Evolutionary conservation across 2,329 filamentous ascomycete species (phyloP).

Genomic region (Ophiostoma sp.): DNA sequence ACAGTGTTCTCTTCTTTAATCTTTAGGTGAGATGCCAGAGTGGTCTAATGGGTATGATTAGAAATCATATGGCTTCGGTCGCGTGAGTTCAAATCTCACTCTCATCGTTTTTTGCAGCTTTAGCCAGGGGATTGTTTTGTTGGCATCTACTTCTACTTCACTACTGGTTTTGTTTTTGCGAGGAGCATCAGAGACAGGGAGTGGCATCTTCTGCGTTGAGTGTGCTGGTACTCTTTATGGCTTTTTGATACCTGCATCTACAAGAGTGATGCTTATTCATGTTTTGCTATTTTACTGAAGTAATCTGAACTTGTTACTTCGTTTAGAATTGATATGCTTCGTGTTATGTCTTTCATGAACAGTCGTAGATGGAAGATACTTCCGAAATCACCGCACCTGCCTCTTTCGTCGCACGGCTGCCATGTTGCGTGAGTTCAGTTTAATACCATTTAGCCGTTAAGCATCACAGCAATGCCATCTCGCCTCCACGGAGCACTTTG

Average conservation of each 20-base stretch:
- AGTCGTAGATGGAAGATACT: no score
- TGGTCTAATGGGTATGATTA: constrained; percentile 17
- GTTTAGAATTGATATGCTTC: not conserved
- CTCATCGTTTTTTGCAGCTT: not conserved
- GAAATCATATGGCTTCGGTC: constrained; percentile 16
- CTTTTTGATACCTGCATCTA: not conserved
- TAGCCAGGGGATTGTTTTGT: no score
- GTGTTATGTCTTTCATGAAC: not conserved
- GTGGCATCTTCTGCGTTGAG: not conserved
- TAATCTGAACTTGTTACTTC: no score
- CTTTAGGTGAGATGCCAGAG: constrained; percentile 15
- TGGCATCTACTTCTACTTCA: not conserved
- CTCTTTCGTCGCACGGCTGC: not conserved
- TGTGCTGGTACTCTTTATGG: no score
- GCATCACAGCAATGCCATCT: not conserved
- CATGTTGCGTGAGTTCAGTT: no score
- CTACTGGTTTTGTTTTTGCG: not conserved
- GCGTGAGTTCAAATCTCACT: constrained; percentile 17
- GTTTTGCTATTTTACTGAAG: no score
- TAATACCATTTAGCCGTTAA: no score
- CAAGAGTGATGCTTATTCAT: no score
- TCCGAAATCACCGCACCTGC: not conserved
- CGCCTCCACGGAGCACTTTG: not conserved
- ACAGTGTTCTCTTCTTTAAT: constrained; percentile 5
- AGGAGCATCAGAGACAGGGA: not conserved